These are phyloP conservation scores for Saccharomycopsis synnaedendra DNA, from an alignment of 805 yeast species.

Conservation along the genomic window DNA sequence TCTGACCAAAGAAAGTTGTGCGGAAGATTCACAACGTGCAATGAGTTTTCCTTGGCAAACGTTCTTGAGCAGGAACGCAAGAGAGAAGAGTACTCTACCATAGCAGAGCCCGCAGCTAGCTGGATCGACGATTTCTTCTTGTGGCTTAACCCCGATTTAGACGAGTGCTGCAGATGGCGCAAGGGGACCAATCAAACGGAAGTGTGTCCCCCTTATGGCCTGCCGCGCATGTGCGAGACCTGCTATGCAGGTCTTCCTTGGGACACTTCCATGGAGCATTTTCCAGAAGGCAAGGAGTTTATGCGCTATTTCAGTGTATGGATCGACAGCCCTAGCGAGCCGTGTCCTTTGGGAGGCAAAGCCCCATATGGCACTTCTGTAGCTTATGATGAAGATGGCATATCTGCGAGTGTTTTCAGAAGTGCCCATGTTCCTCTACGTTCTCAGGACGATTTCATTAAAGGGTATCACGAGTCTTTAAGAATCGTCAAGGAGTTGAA, in stretches of 20 bases:
- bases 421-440: conserved; percentile 69
- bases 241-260: conserved; percentile 61
- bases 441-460: conserved; percentile 76
- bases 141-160: conserved; percentile 79
- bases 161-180: conserved; percentile 71
- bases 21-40: conserved; percentile 80
- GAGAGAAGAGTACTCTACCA: conserved; percentile 49
- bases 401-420: conserved; percentile 60
- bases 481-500: conserved; percentile 49
- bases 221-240: conserved; percentile 59
- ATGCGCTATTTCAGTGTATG: conserved; percentile 65
- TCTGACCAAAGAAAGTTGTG: conserved; percentile 64
- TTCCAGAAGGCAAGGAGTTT: conserved; percentile 66
- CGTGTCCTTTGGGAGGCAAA: conserved; percentile 92
- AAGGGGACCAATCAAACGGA: conserved; percentile 38
- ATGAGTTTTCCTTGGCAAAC: conserved; percentile 67
- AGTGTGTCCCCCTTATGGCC: conserved; percentile 55
- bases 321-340: conserved; percentile 77
- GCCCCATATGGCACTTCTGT: conserved; percentile 74
- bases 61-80: conserved; percentile 76
- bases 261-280: conserved; percentile 65
- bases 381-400: conserved; percentile 28
- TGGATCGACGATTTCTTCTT: conserved; percentile 89
- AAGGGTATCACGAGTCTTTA: conserved; percentile 62
- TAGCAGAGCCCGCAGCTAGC: conserved; percentile 75